Base-by-base conservation (phyloP, 2,329 filamentous ascomycete genomes). In the Sporothrix variecibatus region DNA sequence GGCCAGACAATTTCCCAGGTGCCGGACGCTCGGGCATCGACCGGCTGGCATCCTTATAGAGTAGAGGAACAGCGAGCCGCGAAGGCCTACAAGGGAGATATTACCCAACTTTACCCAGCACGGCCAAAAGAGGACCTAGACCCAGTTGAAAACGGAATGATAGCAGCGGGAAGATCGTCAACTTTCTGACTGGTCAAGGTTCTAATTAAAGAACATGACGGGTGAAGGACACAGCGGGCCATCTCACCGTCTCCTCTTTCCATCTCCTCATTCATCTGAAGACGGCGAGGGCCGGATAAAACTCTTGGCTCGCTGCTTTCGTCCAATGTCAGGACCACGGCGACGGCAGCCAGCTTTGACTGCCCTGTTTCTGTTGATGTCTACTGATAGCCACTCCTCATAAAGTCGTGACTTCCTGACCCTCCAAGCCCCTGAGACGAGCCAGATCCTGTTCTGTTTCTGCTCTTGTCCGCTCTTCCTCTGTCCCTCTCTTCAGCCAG, bases 181-280 rank as follows among this genome's bases (percentile, higher is more conserved):
- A 23, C 28, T 15, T 69, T 9, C 46, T 69, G 11, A 2, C 28
- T 11, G 20, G 20, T 34, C 26, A 26, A n/a, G 3, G 11, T 40
- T 70, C 67, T 56, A 70, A 70, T 56, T 70, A 40, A 56, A 56
- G 67, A 70, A 70, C 67, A 70, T 40, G 26, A 67, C 62, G 62
- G 38, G 26, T 49, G 43, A 56, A 56, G 43, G 53, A 70, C 67
- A 70, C 28, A 26, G 43, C 62, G 62, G 62, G 11, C 20, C 20
- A 3, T 26, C 11, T 23, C 60, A 43, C 31, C 15, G 15, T 20
- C 43, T 68, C 43, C 40, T 34, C 43, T n/a, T 49, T 31, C 28
- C 43, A 31, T 20, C 15, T 51, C 28, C 1, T 68, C 17, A 11
- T 31, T 51, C 26, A n/a, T 34, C 26, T 34, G 43, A n/a, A 11